These are phyloP conservation scores for Pouteria glomerata DNA, from an alignment of 148 eudicot species.

Conservation along the genomic window DNA sequence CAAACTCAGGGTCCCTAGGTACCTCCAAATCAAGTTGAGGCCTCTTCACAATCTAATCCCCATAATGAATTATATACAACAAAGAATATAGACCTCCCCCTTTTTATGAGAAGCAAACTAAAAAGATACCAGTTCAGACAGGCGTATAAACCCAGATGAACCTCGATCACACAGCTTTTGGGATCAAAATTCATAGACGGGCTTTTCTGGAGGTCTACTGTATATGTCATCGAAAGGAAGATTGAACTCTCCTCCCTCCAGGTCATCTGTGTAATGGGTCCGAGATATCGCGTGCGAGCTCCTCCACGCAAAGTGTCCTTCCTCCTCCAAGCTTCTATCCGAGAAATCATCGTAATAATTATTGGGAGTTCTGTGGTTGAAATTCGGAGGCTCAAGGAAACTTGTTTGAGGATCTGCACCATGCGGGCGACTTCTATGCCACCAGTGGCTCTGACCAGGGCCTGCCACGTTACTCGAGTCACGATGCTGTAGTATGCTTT, in stretches of 20 bases:
- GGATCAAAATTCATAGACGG: constrained; percentile 23
- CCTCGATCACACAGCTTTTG: constrained; percentile 24
- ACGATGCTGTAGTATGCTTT: constrained; percentile 47
- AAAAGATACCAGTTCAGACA: constrained; percentile 3
- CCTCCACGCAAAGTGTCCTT: constrained; percentile 37
- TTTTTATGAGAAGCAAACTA: background rate
- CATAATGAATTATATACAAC: constrained; percentile 46
- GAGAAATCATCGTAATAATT: constrained; percentile 26
- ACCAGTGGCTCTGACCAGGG: constrained; percentile 35
- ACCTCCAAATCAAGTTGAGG: constrained; percentile 11
- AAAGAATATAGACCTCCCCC: constrained; percentile 41
- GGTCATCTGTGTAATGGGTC: constrained; percentile 35
- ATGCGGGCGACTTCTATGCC: constrained; percentile 33
- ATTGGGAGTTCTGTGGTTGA: constrained; percentile 21
- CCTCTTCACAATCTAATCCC: constrained; percentile 14
- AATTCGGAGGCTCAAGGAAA: constrained; percentile 59
- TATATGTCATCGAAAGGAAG: constrained; percentile 72
- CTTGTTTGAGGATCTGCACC: constrained; percentile 25
- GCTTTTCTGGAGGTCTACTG: constrained; percentile 30
- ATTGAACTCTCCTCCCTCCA: constrained; percentile 45
- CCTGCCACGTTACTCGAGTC: constrained; percentile 14
- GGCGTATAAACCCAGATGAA: constrained; percentile 12
- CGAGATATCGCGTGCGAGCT: constrained; percentile 32
- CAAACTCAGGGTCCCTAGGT: background rate
- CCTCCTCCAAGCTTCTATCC: constrained; percentile 31